These are phyloP conservation scores for Dioscorea dumetorum DNA, from an alignment of 106 monocot genomes.

Conservation along the genomic window DNA sequence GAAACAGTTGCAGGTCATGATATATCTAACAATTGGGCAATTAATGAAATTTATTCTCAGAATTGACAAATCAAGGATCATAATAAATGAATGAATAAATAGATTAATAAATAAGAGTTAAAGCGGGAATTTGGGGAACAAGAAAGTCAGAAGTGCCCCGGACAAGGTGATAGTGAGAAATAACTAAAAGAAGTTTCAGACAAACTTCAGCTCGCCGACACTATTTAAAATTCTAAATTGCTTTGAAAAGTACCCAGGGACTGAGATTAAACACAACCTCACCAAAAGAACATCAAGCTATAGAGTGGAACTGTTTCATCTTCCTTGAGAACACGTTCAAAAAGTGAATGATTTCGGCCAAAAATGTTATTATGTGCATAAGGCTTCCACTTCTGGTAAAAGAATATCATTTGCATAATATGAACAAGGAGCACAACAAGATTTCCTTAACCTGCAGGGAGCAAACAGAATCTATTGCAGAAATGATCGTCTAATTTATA, in stretches of 20 bases:
- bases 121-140: not conserved
- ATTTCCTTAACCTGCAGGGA: constrained; percentile 66
- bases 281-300: constrained; percentile 56
- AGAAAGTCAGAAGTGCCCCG: constrained; percentile 58
- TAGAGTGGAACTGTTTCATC: constrained; percentile 68
- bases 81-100: no score
- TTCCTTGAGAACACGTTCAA: constrained; percentile 51
- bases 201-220: constrained; percentile 44
- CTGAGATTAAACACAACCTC: constrained; percentile 78
- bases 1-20: no score
- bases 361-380: not conserved
- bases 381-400: not conserved
- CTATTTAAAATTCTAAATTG: constrained; percentile 59
- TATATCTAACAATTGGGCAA: not conserved
- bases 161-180: constrained; percentile 64
- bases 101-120: not conserved
- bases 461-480: constrained; percentile 95
- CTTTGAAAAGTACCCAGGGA: constrained; percentile 77
- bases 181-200: constrained; percentile 53
- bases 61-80: no score
- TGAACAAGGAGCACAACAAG: not conserved
- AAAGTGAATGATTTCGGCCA: constrained; percentile 7
- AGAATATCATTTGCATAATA: not conserved
- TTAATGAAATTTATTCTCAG: not conserved
- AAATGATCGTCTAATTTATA: constrained; percentile 92